These are phyloP conservation scores for Juglanconis sp. DNA, from an alignment of 2,329 filamentous ascomycete species.

Conservation along the genomic window DNA sequence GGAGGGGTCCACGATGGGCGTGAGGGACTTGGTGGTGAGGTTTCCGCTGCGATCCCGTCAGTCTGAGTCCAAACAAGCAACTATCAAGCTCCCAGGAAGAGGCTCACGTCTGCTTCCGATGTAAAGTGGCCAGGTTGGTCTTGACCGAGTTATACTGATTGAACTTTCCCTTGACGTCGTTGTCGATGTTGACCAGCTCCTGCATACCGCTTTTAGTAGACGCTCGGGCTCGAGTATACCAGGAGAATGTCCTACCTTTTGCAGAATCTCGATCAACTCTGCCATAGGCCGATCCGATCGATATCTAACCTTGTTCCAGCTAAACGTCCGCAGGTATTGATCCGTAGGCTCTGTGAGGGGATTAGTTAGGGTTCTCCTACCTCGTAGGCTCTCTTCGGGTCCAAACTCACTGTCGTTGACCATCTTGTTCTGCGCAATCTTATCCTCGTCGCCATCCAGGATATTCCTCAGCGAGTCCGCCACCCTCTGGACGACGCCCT, in stretches of 20 bases:
- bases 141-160: constrained; percentile 92
- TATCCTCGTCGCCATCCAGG: constrained; percentile 79
- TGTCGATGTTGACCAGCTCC: constrained; percentile 90
- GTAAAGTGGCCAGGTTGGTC: constrained; percentile 73
- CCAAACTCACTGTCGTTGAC: constrained; percentile 80
- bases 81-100: not conserved
- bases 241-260: constrained; percentile 60
- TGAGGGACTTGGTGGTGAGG: constrained; percentile 87
- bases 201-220: constrained; percentile 31
- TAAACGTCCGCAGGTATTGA: constrained; percentile 83
- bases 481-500: constrained; percentile 82
- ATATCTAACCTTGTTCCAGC: constrained; percentile 98
- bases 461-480: constrained; percentile 79
- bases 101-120: constrained; percentile 81
- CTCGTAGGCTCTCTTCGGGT: not conserved
- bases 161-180: constrained; percentile 92
- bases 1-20: constrained; percentile 79
- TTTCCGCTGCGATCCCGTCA: constrained; percentile 63
- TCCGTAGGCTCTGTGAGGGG: constrained; percentile 77
- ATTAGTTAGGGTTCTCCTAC: constrained; percentile 6
- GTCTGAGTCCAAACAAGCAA: not conserved
- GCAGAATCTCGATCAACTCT: constrained; percentile 81
- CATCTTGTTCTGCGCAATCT: constrained; percentile 81
- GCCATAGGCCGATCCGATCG: constrained; percentile 84
- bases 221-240: not conserved